Evolutionary conservation across 176 grass and related monocot species (phyloP).

Genomic region (Aegilops umbellulata): DNA sequence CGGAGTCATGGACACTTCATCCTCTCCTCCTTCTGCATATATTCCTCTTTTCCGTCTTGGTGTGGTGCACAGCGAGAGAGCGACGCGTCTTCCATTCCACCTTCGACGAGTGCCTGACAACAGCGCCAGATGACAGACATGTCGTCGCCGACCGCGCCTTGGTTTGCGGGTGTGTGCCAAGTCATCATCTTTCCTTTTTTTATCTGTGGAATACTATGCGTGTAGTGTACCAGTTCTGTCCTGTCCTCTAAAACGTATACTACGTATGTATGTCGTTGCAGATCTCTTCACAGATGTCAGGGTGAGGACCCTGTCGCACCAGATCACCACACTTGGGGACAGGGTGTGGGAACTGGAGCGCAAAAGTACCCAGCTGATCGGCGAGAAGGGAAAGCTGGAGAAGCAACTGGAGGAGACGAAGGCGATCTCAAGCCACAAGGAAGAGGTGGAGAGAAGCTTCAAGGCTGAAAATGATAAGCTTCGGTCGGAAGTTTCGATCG

Average conservation of each 20-base stretch:
- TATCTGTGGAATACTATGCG: neutral
- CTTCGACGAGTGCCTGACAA: neutral
- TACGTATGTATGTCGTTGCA: neutral
- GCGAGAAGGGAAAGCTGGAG: conserved; percentile 19
- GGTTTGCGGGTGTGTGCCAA: conserved; percentile 11
- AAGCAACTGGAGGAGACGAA: conserved; percentile 18
- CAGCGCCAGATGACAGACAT: neutral
- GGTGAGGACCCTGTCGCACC: conserved; percentile 7
- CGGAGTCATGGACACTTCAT: neutral
- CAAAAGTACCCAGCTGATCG: neutral
- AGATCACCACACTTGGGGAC: conserved; percentile 10
- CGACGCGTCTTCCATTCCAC: neutral
- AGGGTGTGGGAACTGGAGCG: conserved; percentile 10
- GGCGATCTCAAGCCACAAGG: conserved; percentile 9
- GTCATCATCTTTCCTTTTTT: neutral
- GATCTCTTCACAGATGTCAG: conserved; percentile 19
- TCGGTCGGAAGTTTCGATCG: neutral
- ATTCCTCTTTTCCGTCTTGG: neutral
- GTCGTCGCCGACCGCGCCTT: neutral
- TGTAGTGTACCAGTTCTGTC: neutral
- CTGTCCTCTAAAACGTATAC: neutral
- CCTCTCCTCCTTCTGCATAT: neutral
- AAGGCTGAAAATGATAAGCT: neutral
- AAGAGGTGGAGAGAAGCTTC: conserved; percentile 15
- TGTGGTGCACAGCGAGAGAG: neutral